phyloP scores from a whole-genome alignment of 2,329 filamentous ascomycete species.

The Pseudocercospora ulei region DNA sequence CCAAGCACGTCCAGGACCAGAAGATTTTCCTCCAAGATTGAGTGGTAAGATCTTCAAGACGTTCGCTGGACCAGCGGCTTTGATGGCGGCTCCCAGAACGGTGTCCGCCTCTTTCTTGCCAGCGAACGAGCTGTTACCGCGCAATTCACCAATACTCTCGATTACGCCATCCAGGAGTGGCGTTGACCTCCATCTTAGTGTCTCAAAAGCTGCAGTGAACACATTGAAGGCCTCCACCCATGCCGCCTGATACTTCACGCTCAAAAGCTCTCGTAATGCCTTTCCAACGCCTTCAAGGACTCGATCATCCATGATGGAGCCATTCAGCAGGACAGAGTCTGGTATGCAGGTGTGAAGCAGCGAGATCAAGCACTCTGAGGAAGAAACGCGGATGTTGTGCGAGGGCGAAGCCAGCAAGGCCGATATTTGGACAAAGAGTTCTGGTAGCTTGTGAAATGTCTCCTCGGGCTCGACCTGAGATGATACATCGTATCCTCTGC shows the following conservation, averaged over 20 bases:
- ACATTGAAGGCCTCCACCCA: constrained; percentile 94
- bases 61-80: constrained; percentile 78
- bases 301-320: constrained; percentile 88
- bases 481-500: constrained; percentile 86
- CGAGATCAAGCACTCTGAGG: constrained; percentile 87
- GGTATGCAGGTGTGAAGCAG: constrained; percentile 88
- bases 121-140: constrained; percentile 75
- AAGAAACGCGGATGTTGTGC: constrained; percentile 86
- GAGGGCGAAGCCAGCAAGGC: constrained; percentile 76
- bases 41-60: constrained; percentile 75
- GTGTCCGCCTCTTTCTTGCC: constrained; percentile 93
- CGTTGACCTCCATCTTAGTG: constrained; percentile 71
- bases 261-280: constrained; percentile 63
- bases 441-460: constrained; percentile 81
- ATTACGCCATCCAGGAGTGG: constrained; percentile 68
- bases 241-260: constrained; percentile 82
- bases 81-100: constrained; percentile 76
- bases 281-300: constrained; percentile 70
- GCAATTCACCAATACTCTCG: constrained; percentile 72
- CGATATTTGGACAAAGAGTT: constrained; percentile 69
- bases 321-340: constrained; percentile 69
- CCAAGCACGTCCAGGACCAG: constrained; percentile 81
- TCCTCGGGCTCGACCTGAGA: constrained; percentile 81
- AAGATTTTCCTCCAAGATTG: constrained; percentile 64
- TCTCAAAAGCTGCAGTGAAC: constrained; percentile 75